Conservation (phyloP, 2,329 filamentous ascomycete genomes). For the Botrytis medusae region DNA sequence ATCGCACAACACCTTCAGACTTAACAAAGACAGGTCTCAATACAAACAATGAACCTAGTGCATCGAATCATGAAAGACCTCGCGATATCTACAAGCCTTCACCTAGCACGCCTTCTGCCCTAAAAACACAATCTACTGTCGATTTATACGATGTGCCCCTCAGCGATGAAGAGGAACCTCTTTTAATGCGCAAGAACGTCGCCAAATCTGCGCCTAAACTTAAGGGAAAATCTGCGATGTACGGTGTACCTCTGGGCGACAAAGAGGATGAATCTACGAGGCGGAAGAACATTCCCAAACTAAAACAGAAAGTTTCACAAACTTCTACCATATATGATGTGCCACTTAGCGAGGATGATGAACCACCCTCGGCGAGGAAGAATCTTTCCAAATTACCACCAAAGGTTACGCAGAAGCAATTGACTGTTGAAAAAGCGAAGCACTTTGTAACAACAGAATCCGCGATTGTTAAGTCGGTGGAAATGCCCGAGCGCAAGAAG, state of each 20-base stretch:
- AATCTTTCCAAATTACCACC: conserved; percentile 3
- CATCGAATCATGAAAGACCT: conserved; percentile 12
- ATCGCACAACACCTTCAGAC: conserved; percentile 31
- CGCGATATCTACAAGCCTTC: conserved; percentile 9
- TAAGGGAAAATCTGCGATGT: conserved; percentile 24
- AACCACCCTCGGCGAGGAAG: conserved; percentile 6
- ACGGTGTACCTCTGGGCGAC: conserved; percentile 31
- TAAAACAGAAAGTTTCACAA: conserved; percentile 18
- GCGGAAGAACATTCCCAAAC: conserved; percentile 26
- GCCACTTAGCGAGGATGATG: conserved; percentile 10
- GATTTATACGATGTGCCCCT: conserved; percentile 34
- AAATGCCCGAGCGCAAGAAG: conserved; percentile 32
- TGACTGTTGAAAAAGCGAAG: not conserved
- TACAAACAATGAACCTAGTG: conserved; percentile 18
- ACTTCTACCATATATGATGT: conserved; percentile 8
- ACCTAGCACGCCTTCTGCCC: conserved; percentile 16
- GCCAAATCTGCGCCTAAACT: conserved; percentile 15
- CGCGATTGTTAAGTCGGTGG: not conserved
- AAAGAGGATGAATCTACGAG: conserved; percentile 20
- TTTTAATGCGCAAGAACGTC: conserved; percentile 19
- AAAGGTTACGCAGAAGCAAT: conserved; percentile 13
- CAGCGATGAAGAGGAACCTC: conserved; percentile 28
- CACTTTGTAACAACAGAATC: not conserved
- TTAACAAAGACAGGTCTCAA: conserved; percentile 19
- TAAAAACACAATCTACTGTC: conserved; percentile 2